Base-by-base conservation (phyloP, 148 eudicot species). In the Selenicereus undatus region DNA sequence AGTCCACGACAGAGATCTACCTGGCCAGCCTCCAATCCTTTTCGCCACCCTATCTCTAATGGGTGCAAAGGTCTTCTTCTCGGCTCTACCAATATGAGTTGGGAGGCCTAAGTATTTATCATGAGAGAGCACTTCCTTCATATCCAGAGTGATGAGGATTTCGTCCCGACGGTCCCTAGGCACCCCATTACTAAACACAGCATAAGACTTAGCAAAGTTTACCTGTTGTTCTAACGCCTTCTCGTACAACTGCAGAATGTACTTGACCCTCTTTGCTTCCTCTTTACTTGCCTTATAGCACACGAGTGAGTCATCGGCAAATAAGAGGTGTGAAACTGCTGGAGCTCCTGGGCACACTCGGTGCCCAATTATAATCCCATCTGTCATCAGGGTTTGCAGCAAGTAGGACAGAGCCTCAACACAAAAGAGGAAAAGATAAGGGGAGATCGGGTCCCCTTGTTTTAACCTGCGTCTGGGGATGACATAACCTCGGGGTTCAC, bases 321-420 rank as follows among this genome's bases (percentile, higher is more conserved):
- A 54, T 12, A 54, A 16, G 14, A 54, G 60, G 4, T 54, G 60
- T 2, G 60, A 14, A 14, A 54, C 13, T 3, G 14, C 20, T 4
- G 21, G 21, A 2, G 60, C 60, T 54, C 5, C 21, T 16, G 60
- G 21, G 4, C 60, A 54, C 0, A 54, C 4, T 2, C 13, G 13
- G 4, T 54, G 1, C 4, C 60, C 60, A 0, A 17, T 1, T 13
- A 1, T 13, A 17, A 54, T 1, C 1, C 21, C 18, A 17, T 4
- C 0, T 0, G 4, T 0, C 5, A 0, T 4, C 1, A 17, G 3
- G 0, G 14, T 4, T 0, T 13, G 1, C 2, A 54, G 21, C 13
- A 54, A 20, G 4, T 54, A 0, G 1, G 60, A 54, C 3, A 54
- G 60, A 3, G 18, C 60, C 20, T 54, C 1, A 2, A 4, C 20